Evolutionary conservation across 768 basidiomycete species (phyloP).

Genomic region (Tricholoma saponaceum): DNA sequence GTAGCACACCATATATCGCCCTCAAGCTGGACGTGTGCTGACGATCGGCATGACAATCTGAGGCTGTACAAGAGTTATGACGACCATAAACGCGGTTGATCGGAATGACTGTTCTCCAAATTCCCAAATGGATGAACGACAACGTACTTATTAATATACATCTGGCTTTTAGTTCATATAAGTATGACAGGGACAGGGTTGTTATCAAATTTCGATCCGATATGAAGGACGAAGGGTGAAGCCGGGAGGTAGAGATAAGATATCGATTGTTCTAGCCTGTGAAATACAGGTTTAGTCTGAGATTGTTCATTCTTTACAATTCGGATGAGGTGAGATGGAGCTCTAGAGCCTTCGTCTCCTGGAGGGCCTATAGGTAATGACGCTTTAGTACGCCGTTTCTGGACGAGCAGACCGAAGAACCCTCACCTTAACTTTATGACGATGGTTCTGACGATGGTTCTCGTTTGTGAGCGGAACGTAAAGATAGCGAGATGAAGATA

Average conservation of each 20-base stretch:
- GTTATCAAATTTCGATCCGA: too few species aligned
- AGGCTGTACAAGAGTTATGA: too few species aligned
- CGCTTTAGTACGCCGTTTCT: not conserved
- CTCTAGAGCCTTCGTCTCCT: not conserved
- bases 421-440: conserved; percentile 17
- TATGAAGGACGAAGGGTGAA: too few species aligned
- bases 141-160: too few species aligned
- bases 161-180: not conserved
- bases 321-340: not conserved
- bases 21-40: too few species aligned
- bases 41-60: too few species aligned
- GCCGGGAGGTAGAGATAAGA: not conserved
- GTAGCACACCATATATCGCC: too few species aligned
- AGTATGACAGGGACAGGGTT: not conserved
- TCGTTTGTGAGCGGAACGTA: conserved; percentile 4
- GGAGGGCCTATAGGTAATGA: not conserved
- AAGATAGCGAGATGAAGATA: conserved; percentile 1
- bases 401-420: not conserved
- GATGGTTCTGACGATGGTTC: conserved; percentile 9
- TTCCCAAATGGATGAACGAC: too few species aligned
- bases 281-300: not conserved
- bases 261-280: not conserved
- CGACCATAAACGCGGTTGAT: too few species aligned
- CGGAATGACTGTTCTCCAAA: too few species aligned
- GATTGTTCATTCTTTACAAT: not conserved